Evolutionary conservation across 2,329 filamentous ascomycete species (phyloP).

Genomic region (Aureobasidium leucospermi): DNA sequence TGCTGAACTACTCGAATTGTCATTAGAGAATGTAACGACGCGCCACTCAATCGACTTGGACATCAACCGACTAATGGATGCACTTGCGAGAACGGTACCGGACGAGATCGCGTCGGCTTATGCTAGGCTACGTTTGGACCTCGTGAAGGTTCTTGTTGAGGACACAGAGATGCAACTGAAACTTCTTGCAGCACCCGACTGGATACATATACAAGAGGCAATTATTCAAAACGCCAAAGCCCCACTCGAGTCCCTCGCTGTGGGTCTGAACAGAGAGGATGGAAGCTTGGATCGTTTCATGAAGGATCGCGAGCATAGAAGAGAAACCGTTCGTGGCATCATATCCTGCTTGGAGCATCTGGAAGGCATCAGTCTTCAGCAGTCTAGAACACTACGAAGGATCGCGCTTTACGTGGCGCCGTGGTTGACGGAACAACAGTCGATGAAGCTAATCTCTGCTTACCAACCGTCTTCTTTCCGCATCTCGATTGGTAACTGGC

Average conservation of each 20-base stretch:
- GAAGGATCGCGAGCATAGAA: conserved; percentile 1
- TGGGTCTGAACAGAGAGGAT: not conserved
- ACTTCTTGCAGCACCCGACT: conserved; percentile 3
- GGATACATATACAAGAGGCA: conserved; percentile 11
- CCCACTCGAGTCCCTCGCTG: not conserved
- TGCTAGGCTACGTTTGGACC: conserved; percentile 2
- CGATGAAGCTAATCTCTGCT: conserved; percentile 7
- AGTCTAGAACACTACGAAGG: conserved; percentile 1
- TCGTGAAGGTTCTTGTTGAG: not conserved
- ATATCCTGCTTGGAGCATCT: conserved; percentile 1
- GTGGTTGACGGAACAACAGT: conserved; percentile 8
- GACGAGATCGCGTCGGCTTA: not conserved
- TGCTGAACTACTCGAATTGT: not conserved
- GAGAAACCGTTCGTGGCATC: not conserved
- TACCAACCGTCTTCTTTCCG: conserved; percentile 13
- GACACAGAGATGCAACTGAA: conserved; percentile 1
- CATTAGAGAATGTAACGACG: not conserved
- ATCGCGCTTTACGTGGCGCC: conserved; percentile 2
- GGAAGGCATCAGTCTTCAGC: conserved; percentile 6
- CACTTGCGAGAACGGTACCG: conserved; percentile 4
- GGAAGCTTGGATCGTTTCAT: conserved; percentile 2
- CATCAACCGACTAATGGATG: conserved; percentile 5
- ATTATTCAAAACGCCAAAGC: conserved; percentile 6
- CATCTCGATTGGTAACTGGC: conserved; percentile 13
- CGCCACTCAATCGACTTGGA: not conserved